Evolutionary conservation across 305 asterid species (phyloP).

Genomic region (Plantago coronopus): DNA sequence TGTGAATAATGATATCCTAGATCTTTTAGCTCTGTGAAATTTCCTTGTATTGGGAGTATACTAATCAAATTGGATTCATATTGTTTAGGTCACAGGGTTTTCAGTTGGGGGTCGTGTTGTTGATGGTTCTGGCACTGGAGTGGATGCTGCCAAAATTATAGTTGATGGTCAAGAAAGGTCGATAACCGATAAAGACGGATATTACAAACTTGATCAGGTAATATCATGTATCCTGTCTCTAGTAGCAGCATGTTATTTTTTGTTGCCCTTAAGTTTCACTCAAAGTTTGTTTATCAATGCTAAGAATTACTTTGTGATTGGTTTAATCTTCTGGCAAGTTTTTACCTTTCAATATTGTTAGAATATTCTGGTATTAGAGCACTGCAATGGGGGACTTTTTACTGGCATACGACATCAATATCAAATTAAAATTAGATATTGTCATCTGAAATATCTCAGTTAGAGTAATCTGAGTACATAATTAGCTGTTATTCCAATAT

Average conservation of each 20-base stretch:
- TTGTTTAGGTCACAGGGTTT: constrained; percentile 88
- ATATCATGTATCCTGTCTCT: constrained; percentile 8
- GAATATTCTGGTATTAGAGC: no score
- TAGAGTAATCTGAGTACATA: constrained; percentile 1
- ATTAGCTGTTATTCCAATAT: background rate
- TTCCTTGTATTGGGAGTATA: constrained; percentile 10
- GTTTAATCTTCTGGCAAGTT: constrained; percentile 6
- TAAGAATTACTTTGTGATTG: constrained; percentile 6
- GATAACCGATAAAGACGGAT: constrained; percentile 72
- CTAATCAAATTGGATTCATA: constrained; percentile 20
- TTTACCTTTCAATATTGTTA: no score
- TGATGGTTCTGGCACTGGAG: constrained; percentile 77
- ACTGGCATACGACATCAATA: constrained; percentile 7
- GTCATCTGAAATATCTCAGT: no score
- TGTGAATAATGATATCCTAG: background rate
- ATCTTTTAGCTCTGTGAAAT: constrained; percentile 5
- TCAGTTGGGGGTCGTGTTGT: constrained; percentile 96
- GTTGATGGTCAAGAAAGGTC: constrained; percentile 86
- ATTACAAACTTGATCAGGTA: constrained; percentile 98
- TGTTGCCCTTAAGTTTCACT: constrained; percentile 2
- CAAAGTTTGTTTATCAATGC: constrained; percentile 12
- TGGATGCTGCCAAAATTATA: constrained; percentile 59
- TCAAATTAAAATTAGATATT: background rate
- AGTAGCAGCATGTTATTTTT: constrained; percentile 9
- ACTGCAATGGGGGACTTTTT: constrained; percentile 4